Evolutionary conservation across 495 filamentous ascomycete genomes (phyloP).

Genomic region (Xylaria scruposa): DNA sequence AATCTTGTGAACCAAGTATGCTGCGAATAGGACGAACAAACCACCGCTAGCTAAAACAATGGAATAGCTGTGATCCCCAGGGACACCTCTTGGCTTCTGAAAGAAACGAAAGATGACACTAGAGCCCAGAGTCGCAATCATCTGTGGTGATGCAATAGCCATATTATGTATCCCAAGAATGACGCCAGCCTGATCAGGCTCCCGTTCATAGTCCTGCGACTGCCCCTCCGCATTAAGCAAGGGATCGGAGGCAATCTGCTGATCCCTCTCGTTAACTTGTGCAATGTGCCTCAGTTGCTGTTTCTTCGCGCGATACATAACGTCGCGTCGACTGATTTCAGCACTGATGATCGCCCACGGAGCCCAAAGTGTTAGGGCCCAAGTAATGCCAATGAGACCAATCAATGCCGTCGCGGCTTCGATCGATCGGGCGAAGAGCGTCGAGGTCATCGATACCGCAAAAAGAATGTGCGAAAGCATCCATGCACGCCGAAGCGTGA

Average conservation of each 20-base stretch:
- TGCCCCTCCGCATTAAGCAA: slow-evolving; percentile 36
- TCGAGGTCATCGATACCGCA: slow-evolving; percentile 76
- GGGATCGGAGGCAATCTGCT: slow-evolving; percentile 13
- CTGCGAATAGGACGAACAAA: slow-evolving; percentile 75
- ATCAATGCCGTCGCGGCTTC: slow-evolving; percentile 74
- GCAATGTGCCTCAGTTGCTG: slow-evolving; percentile 41
- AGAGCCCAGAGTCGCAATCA: slow-evolving; percentile 81
- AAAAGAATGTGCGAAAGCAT: slow-evolving; percentile 81
- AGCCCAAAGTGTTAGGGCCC: slow-evolving; percentile 90
- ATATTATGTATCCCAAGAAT: slow-evolving; percentile 93
- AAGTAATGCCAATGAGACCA: slow-evolving; percentile 80
- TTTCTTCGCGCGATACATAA: slow-evolving; percentile 63
- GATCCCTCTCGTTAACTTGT: slow-evolving; percentile 21
- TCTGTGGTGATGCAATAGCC: slow-evolving; percentile 84
- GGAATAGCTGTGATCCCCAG: slow-evolving; percentile 84
- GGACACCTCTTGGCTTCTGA: slow-evolving; percentile 81
- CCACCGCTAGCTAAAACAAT: slow-evolving; percentile 86
- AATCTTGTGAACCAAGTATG: slow-evolving; percentile 65
- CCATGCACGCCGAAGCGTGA: slow-evolving; percentile 89
- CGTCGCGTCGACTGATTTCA: slow-evolving; percentile 81
- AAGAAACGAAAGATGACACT: slow-evolving; percentile 79
- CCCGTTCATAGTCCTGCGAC: slow-evolving; percentile 51
- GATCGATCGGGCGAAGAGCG: slow-evolving; percentile 73
- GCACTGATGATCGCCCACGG: slow-evolving; percentile 91
- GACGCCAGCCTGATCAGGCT: slow-evolving; percentile 80